A percentile compares a stretch with the other conserved stretches of the same genome.
Conservation (phyloP, 768 basidiomycete genomes). For the Rhodosporidiobolus odoratus region DNA sequence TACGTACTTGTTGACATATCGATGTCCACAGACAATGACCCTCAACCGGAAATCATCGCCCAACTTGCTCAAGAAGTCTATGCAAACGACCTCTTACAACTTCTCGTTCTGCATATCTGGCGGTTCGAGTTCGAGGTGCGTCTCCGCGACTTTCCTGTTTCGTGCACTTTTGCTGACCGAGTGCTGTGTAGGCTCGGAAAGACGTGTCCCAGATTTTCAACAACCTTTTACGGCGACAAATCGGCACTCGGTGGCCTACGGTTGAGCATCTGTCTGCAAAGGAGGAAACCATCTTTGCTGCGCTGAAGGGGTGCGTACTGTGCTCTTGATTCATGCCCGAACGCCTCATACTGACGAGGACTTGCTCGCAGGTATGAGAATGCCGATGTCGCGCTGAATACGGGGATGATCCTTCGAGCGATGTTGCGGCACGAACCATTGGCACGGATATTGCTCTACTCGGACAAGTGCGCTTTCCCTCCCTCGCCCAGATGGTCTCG, state of each 20-base stretch:
- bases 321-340: background rate
- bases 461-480: slow-evolving; percentile 71
- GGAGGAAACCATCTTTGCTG: slow-evolving; percentile 68
- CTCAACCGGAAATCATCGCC: slow-evolving; percentile 80
- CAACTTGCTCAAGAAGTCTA: slow-evolving; percentile 96
- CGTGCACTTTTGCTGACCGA: slow-evolving; percentile 55
- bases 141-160: background rate
- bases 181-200: slow-evolving; percentile 55
- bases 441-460: slow-evolving; percentile 80
- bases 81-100: slow-evolving; percentile 74
- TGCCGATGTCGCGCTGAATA: slow-evolving; percentile 92
- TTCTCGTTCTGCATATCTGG: slow-evolving; percentile 72
- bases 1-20: background rate
- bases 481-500: slow-evolving; percentile 12
- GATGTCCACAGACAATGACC: slow-evolving; percentile 54
- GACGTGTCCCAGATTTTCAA: slow-evolving; percentile 52
- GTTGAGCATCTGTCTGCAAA: slow-evolving; percentile 82
- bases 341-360: background rate
- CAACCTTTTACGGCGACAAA: slow-evolving; percentile 62
- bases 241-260: slow-evolving; percentile 89
- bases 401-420: slow-evolving; percentile 95
- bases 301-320: slow-evolving; percentile 60
- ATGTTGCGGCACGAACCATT: slow-evolving; percentile 91
- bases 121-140: slow-evolving; percentile 91
- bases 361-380: slow-evolving; percentile 65